These are phyloP conservation scores for Agrostemma githago DNA, from an alignment of 148 eudicot species.

Conservation along the genomic window DNA sequence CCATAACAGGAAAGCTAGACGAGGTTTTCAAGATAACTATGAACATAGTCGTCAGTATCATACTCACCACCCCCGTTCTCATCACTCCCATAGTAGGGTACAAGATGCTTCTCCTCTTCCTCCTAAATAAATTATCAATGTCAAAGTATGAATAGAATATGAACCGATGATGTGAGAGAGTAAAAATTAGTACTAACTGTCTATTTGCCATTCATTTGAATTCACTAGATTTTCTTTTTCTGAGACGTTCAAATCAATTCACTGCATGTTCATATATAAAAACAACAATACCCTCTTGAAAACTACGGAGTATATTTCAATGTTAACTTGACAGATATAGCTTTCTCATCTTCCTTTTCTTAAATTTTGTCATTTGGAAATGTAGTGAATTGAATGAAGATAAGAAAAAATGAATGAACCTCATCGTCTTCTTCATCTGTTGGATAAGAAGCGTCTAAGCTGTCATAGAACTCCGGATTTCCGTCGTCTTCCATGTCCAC, in stretches of 20 bases:
- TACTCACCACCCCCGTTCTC: slow-evolving; percentile 31
- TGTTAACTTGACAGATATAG: too few relatives aligned
- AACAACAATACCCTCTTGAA: background rate
- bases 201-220: background rate
- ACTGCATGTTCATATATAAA: background rate
- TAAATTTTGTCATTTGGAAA: background rate
- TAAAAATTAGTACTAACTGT: background rate
- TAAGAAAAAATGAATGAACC: slow-evolving; percentile 31
- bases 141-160: slow-evolving; percentile 4
- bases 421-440: slow-evolving; percentile 80
- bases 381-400: background rate
- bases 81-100: slow-evolving; percentile 32
- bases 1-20: slow-evolving; percentile 13
- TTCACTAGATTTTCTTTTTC: background rate
- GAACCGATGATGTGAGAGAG: background rate
- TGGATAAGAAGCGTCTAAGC: slow-evolving; percentile 64
- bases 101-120: slow-evolving; percentile 49
- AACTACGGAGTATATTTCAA: background rate
- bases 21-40: slow-evolving; percentile 11
- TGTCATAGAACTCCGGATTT: slow-evolving; percentile 52
- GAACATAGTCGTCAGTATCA: slow-evolving; percentile 19
- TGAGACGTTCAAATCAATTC: background rate
- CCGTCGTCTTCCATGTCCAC: slow-evolving; percentile 46
- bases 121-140: slow-evolving; percentile 17
- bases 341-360: background rate